Base-by-base conservation (phyloP, 176 grass and related monocot species). In the Poa annua region DNA sequence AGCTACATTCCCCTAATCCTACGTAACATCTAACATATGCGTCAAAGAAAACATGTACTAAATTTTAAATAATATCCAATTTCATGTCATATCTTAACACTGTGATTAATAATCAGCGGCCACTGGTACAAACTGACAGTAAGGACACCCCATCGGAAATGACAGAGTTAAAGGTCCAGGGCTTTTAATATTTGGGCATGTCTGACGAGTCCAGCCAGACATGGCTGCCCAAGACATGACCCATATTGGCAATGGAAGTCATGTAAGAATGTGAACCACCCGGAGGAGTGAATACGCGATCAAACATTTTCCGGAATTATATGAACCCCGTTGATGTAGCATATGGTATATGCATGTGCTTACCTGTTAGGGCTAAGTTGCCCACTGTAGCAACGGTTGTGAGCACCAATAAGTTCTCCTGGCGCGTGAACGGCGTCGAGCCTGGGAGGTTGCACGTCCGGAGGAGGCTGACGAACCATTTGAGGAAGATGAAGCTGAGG, bases 341-440 rank as follows among this genome's bases (percentile, higher is more conserved):
- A 38, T 38, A 38, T 53, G 16, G 16, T 19, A 25, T 24, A 24
- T 80, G 1, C 15, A 69, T 26, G 49, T 26, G 49, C 86, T 35
- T 77, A 94, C 92, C 82, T 1, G 68, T 60, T 21, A 85, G 33
- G 5, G 89, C 79, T 17, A 94, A 41, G 47, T 86, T 80, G 10
- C 80, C 21, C 38, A 79, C 57, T 29, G 88, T 86, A 11, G 83
- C 48, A 24, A 91, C 41, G 41, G 78, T 78, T 3, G 78, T 82
- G 22, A 76, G 14, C 6, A 89, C 53, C 24, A 89, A 53, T 4
- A 81, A 24, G 24, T 97, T 91, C 85, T 97, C 94, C 81, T 97
- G 94, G n/a, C 91, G 86, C 0, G 94, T 91, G 78, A 91, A 91
- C 0, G 93, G 93, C 11, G 22, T 1, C 1, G 17, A 64, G 0